These are phyloP conservation scores for Capsella bursapastoris DNA, from an alignment of 345 rosid genomes.

Conservation along the genomic window DNA sequence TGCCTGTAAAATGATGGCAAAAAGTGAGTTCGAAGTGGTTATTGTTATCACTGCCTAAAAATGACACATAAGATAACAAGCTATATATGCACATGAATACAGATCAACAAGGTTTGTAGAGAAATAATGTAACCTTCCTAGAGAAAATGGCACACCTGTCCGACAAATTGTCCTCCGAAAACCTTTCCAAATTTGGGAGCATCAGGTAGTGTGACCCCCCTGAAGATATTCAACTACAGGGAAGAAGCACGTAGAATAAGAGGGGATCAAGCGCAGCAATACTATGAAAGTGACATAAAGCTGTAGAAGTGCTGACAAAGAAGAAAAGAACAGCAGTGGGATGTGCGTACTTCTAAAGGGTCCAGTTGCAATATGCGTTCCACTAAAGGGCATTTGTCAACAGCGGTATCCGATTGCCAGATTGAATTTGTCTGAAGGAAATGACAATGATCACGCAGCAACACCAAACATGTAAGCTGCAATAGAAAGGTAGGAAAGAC, in stretches of 20 bases:
- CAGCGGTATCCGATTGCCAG: conserved; percentile 78
- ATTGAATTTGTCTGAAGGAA: conserved; percentile 78
- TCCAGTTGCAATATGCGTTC: conserved; percentile 88
- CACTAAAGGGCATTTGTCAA: conserved; percentile 62
- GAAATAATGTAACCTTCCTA: background rate
- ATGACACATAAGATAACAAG: conserved; percentile 8
- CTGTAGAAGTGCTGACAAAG: background rate
- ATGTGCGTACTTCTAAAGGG: conserved; percentile 74
- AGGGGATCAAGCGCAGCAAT: conserved; percentile 9
- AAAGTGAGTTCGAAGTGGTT: conserved; percentile 6
- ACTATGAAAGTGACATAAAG: background rate
- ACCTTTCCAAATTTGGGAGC: conserved; percentile 93
- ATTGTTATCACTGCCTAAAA: conserved; percentile 1
- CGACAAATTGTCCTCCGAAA: conserved; percentile 94
- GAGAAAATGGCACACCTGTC: conserved; percentile 63
- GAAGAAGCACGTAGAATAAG: conserved; percentile 28
- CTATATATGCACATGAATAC: background rate
- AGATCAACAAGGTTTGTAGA: conserved; percentile 12
- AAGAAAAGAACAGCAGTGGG: conserved; percentile 8
- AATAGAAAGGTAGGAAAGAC: conserved; percentile 19
- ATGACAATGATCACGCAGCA: conserved; percentile 65
- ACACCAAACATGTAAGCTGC: conserved; percentile 84
- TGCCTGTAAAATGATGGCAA: conserved; percentile 59
- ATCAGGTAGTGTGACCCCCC: conserved; percentile 81
- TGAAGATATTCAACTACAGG: conserved; percentile 81